phyloP scores from a whole-genome alignment of 495 filamentous ascomycete genomes.

The Beverwykella pulmonaria region DNA sequence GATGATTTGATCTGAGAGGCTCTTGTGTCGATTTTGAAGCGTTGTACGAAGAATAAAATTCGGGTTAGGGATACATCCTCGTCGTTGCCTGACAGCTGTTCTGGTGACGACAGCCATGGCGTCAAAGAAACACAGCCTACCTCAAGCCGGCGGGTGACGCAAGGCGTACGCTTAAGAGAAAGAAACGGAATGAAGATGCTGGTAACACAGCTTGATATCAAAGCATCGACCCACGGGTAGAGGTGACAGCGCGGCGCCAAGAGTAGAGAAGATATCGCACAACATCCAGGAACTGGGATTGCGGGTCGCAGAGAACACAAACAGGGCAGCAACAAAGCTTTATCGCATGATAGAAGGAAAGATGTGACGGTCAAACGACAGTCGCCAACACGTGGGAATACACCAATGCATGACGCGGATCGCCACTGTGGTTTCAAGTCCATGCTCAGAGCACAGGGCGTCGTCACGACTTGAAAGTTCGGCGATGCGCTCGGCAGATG shows the following conservation, averaged over 20 bases:
- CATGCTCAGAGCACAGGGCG: slow-evolving; percentile 25
- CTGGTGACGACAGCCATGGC: neutral
- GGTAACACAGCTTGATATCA: neutral
- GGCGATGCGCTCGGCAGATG: slow-evolving; percentile 1
- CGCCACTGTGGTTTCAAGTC: slow-evolving; percentile 31
- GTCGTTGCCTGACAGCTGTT: neutral
- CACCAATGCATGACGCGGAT: slow-evolving; percentile 24
- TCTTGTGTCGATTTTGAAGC: neutral
- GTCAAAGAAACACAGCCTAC: neutral
- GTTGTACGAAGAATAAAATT: neutral
- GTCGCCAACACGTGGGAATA: slow-evolving; percentile 23
- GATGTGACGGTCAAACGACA: slow-evolving; percentile 9
- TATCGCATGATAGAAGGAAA: slow-evolving; percentile 21
- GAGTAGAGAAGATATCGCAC: neutral
- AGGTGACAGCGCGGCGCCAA: slow-evolving; percentile 13
- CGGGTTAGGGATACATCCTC: neutral
- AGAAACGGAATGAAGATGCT: slow-evolving; percentile 5
- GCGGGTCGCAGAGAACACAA: neutral
- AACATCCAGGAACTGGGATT: slow-evolving; percentile 1
- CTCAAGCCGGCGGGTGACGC: neutral
- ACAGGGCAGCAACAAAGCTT: slow-evolving; percentile 1
- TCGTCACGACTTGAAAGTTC: slow-evolving; percentile 8
- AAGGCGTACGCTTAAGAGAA: neutral
- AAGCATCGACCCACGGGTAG: neutral
- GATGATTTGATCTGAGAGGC: neutral